Conservation (phyloP, 2,329 filamentous ascomycete species). For the Tolypocladium endophyticum region DNA sequence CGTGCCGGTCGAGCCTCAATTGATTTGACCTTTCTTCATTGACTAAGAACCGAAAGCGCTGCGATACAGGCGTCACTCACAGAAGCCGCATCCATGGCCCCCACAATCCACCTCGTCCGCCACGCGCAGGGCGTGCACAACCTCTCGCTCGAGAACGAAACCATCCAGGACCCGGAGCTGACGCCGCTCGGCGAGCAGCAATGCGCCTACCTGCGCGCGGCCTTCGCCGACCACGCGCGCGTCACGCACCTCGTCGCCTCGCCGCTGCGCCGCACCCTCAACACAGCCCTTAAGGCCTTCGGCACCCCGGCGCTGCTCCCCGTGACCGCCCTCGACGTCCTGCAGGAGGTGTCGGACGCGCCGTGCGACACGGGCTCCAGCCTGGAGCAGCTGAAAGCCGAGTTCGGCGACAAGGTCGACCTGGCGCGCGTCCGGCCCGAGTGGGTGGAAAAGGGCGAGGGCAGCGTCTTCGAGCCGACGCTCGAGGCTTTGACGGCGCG, state of each 20-base stretch:
- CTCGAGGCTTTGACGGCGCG: conserved; percentile 46
- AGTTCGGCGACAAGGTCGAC: conserved; percentile 57
- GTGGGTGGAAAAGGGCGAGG: conserved; percentile 59
- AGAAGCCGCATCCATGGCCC: conserved; percentile 27
- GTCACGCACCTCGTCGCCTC: conserved; percentile 67
- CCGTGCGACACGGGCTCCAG: conserved; percentile 68
- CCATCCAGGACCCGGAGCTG: conserved; percentile 65
- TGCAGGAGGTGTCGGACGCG: conserved; percentile 67
- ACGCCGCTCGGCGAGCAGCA: conserved; percentile 68
- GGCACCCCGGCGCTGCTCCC: conserved; percentile 32
- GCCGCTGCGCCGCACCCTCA: conserved; percentile 69
- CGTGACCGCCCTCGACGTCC: conserved; percentile 59
- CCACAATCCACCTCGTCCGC: conserved; percentile 57
- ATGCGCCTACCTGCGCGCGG: conserved; percentile 50
- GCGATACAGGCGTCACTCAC: background rate
- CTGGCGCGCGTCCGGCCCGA: conserved; percentile 46
- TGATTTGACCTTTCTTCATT: background rate
- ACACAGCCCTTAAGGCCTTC: conserved; percentile 66
- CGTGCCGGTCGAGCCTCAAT: background rate
- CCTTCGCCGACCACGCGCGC: conserved; percentile 54
- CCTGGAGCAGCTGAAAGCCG: conserved; percentile 39
- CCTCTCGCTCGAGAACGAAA: conserved; percentile 56
- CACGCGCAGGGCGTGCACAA: conserved; percentile 79
- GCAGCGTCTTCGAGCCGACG: conserved; percentile 34
- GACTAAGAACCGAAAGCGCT: background rate